Evolutionary conservation across 305 asterid genomes (phyloP).

Genomic region (Fraxinus floribunda): DNA sequence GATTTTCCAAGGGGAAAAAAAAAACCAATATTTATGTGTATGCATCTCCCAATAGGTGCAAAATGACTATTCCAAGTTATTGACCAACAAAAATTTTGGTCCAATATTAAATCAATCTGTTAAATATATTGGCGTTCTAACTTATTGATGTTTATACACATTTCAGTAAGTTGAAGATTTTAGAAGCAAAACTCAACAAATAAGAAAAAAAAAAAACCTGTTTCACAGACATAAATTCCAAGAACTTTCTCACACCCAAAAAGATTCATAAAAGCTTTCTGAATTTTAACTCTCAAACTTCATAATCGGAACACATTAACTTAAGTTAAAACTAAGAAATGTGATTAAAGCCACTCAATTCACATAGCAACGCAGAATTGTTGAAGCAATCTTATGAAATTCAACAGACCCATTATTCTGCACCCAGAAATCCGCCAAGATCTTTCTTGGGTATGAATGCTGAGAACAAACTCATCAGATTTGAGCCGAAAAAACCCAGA

Average conservation of each 20-base stretch:
- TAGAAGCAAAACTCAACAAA: constrained; percentile 13
- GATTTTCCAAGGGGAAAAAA: neutral
- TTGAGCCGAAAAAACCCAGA: neutral
- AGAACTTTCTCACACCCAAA: neutral
- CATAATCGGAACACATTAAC: constrained; percentile 12
- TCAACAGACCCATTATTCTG: constrained; percentile 1
- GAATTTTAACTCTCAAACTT: constrained; percentile 13
- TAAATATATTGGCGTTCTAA: neutral
- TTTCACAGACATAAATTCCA: constrained; percentile 16
- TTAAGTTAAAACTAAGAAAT: neutral
- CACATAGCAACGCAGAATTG: neutral
- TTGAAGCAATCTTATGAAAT: neutral
- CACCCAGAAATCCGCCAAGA: constrained; percentile 15
- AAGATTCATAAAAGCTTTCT: constrained; percentile 1
- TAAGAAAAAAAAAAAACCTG: neutral
- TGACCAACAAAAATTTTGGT: constrained; percentile 19
- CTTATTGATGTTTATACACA: constrained; percentile 15
- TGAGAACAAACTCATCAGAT: neutral
- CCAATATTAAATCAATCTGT: constrained; percentile 2
- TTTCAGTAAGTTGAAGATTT: neutral
- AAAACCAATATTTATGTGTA: neutral
- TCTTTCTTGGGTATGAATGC: neutral
- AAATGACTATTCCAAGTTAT: constrained; percentile 17
- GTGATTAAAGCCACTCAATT: constrained; percentile 12
- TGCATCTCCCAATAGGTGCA: neutral